Conservation (phyloP, 345 rosid species). For the Mallotus nudiflorus region DNA sequence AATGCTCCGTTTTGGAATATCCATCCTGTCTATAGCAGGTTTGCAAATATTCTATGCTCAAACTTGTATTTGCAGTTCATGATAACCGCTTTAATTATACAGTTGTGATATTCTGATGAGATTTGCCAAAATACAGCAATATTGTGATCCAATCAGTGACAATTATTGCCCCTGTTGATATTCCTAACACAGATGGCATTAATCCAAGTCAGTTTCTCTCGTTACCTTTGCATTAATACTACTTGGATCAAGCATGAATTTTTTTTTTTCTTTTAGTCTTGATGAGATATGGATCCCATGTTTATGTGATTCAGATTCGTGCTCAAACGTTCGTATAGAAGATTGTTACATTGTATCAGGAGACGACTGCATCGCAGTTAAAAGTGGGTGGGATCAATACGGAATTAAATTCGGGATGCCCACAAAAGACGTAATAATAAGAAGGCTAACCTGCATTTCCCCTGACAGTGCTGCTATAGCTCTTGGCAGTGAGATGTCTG, state of each 20-base stretch:
- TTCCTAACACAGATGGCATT: constrained; percentile 91
- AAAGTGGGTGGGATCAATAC: constrained; percentile 82
- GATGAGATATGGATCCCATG: too few species aligned
- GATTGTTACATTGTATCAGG: constrained; percentile 68
- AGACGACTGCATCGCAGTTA: constrained; percentile 80
- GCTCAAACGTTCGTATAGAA: constrained; percentile 55
- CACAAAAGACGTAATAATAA: constrained; percentile 45
- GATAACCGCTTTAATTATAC: too few species aligned
- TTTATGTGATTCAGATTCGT: constrained; percentile 59
- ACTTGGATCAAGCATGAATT: too few species aligned
- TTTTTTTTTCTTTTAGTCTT: too few species aligned
- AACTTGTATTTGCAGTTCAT: too few species aligned
- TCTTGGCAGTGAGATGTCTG: constrained; percentile 88
- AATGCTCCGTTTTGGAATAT: constrained; percentile 63
- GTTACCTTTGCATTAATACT: too few species aligned
- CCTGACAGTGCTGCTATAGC: constrained; percentile 78
- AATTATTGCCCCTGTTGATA: constrained; percentile 59
- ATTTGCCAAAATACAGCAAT: constrained; percentile 27
- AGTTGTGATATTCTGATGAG: too few species aligned
- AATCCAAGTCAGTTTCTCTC: constrained; percentile 50
- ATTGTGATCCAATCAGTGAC: constrained; percentile 53
- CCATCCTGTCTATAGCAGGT: constrained; percentile 69
- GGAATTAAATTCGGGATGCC: constrained; percentile 61
- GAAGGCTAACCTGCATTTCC: constrained; percentile 71
- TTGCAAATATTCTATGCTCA: too few species aligned